phyloP scores from a whole-genome alignment of 2,329 filamentous ascomycete species.

The Escovopsis sp. region DNA sequence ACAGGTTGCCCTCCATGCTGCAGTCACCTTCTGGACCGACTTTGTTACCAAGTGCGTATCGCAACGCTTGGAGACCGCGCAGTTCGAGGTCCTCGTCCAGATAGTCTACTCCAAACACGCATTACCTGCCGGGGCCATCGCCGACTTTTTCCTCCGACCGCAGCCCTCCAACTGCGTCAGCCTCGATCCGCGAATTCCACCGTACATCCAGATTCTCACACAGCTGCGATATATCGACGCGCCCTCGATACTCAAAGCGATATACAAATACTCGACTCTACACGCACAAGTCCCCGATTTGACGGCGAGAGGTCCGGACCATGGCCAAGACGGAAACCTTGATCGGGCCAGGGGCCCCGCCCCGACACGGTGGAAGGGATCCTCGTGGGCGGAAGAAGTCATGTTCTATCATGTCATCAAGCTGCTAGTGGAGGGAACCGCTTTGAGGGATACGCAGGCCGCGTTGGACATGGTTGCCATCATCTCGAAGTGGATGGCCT shows the following conservation, averaged over 20 bases:
- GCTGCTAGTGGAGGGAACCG: slow-evolving; percentile 49
- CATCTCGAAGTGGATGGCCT: slow-evolving; percentile 43
- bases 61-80: slow-evolving; percentile 35
- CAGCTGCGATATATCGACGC: slow-evolving; percentile 37
- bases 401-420: slow-evolving; percentile 90
- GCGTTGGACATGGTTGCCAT: slow-evolving; percentile 34
- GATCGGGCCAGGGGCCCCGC: slow-evolving; percentile 12
- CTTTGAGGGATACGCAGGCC: slow-evolving; percentile 31
- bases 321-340: slow-evolving; percentile 4
- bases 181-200: slow-evolving; percentile 43
- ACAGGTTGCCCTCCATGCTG: slow-evolving; percentile 12
- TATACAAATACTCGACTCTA: slow-evolving; percentile 43
- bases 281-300: slow-evolving; percentile 17
- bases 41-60: slow-evolving; percentile 37
- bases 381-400: slow-evolving; percentile 63
- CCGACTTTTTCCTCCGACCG: slow-evolving; percentile 45
- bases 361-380: slow-evolving; percentile 35
- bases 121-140: slow-evolving; percentile 34
- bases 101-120: slow-evolving; percentile 37
- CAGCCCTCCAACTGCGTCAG: slow-evolving; percentile 30
- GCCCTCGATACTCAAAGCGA: slow-evolving; percentile 36
- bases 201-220: slow-evolving; percentile 44
- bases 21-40: slow-evolving; percentile 29
- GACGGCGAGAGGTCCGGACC: neutral
- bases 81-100: slow-evolving; percentile 37